phyloP scores from a whole-genome alignment of 1,139 yeast genomes.

The Kodamaea derodonti region DNA sequence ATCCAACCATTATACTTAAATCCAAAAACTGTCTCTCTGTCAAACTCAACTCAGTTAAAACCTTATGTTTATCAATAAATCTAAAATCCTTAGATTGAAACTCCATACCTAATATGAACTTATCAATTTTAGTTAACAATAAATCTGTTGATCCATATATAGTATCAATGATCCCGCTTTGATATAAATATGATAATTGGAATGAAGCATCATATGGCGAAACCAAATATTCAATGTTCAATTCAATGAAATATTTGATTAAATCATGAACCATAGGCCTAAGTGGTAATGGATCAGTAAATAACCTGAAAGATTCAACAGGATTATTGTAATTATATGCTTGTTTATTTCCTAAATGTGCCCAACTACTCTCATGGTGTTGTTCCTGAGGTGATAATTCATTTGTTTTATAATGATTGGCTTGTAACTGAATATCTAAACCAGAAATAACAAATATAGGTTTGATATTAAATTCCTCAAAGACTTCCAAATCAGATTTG shows the following conservation, averaged over 20 bases:
- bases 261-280: constrained; percentile 54
- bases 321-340: constrained; percentile 24
- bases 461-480: constrained; percentile 59
- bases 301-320: constrained; percentile 42
- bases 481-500: constrained; percentile 58
- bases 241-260: constrained; percentile 52
- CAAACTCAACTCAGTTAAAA: constrained; percentile 59
- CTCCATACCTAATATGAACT: constrained; percentile 71
- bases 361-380: constrained; percentile 47
- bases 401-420: constrained; percentile 27
- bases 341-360: constrained; percentile 27
- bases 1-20: constrained; percentile 73
- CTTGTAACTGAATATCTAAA: constrained; percentile 35
- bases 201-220: constrained; percentile 84
- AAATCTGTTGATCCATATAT: constrained; percentile 84
- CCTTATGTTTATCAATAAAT: constrained; percentile 56
- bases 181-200: constrained; percentile 71
- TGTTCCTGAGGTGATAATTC: constrained; percentile 45
- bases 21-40: constrained; percentile 69
- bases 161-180: constrained; percentile 59
- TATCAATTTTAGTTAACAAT: constrained; percentile 61
- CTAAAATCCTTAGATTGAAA: constrained; percentile 61
- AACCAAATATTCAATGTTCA: constrained; percentile 62
- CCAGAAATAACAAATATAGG: constrained; percentile 80
- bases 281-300: constrained; percentile 43